phyloP scores from a whole-genome alignment of 495 filamentous ascomycete species.

The Pyrenula massariospora region DNA sequence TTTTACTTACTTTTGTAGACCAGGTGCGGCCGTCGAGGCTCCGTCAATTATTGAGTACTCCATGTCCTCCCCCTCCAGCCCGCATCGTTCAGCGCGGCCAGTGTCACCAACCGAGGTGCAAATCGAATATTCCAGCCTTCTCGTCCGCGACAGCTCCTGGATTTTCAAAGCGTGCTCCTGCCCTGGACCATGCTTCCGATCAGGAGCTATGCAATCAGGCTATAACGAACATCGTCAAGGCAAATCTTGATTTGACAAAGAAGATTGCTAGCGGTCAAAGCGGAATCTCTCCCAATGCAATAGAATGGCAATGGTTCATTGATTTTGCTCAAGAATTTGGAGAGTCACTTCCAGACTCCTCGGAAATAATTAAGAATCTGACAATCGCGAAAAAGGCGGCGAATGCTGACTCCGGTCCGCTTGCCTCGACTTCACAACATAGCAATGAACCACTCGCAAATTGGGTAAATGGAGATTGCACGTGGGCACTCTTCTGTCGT shows the following conservation, averaged over 20 bases:
- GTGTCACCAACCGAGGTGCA: too few species aligned
- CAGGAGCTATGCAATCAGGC: background rate
- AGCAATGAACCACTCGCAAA: background rate
- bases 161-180: background rate
- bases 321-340: background rate
- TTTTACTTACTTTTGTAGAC: background rate
- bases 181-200: background rate
- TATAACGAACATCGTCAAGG: background rate
- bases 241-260: background rate
- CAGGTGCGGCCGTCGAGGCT: background rate
- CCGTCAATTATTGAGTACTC: background rate
- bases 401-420: background rate
- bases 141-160: too few species aligned
- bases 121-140: too few species aligned
- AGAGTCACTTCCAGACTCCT: background rate
- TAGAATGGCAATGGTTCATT: background rate
- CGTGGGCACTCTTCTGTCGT: background rate
- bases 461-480: background rate
- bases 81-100: too few species aligned
- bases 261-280: background rate
- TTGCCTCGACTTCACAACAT: background rate
- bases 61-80: too few species aligned
- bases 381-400: background rate
- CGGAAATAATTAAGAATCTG: background rate
- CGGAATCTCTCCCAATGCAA: background rate